Evolutionary conservation across 1,139 yeast genomes (phyloP).

Genomic region (Schizosaccharomyces versatilis): DNA sequence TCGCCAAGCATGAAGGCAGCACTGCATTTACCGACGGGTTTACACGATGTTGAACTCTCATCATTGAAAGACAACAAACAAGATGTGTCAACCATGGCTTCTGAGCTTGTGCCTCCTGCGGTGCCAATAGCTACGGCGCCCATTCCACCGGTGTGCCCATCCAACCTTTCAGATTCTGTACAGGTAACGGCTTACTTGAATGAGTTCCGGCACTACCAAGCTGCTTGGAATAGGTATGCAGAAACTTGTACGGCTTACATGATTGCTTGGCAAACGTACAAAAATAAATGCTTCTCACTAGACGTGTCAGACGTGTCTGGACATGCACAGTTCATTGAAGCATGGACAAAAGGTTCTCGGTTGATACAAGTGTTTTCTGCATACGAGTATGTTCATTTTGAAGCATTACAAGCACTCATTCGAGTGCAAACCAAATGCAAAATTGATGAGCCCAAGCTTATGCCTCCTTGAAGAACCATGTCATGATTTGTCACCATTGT

Average conservation of each 20-base stretch:
- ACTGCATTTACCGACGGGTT: too few relatives aligned
- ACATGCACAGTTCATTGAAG: neutral
- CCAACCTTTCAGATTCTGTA: neutral
- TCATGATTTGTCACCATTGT: too few relatives aligned
- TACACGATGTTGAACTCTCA: too few relatives aligned
- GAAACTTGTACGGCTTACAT: neutral
- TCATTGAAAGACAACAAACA: too few relatives aligned
- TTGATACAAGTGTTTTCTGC: neutral
- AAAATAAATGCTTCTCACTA: constrained; percentile 1
- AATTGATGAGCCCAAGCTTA: too few relatives aligned
- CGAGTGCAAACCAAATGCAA: too few relatives aligned
- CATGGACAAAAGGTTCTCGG: neutral
- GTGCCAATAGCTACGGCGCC: neutral
- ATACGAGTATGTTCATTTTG: neutral
- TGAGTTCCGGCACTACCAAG: neutral
- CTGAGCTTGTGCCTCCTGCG: neutral
- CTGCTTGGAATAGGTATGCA: neutral
- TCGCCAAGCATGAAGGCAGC: too few relatives aligned
- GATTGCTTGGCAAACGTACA: neutral
- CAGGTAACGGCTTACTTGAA: neutral
- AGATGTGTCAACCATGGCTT: too few relatives aligned
- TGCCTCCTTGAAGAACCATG: too few relatives aligned
- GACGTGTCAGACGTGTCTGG: neutral
- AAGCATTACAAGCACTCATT: neutral
- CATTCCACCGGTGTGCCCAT: neutral